These are phyloP conservation scores for Fusarium xylarioides DNA, from an alignment of 2,329 filamentous ascomycete species.

Conservation along the genomic window DNA sequence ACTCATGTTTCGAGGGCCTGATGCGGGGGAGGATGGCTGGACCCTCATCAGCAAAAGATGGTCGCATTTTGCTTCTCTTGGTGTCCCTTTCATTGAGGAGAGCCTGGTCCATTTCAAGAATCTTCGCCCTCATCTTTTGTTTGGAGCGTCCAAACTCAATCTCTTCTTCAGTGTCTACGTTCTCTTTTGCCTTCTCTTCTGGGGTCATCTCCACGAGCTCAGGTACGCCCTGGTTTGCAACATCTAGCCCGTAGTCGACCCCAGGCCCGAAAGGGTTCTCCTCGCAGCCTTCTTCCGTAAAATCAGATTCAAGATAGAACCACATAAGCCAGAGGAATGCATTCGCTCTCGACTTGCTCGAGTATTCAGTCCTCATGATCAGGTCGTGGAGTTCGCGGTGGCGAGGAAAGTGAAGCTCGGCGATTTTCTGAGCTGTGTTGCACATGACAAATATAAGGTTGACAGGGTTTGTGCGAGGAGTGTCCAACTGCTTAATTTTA, in stretches of 20 bases:
- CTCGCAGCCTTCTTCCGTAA: constrained; percentile 84
- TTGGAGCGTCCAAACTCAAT: constrained; percentile 76
- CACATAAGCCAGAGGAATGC: constrained; percentile 99
- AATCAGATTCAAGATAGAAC: constrained; percentile 98
- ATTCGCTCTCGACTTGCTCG: constrained; percentile 81
- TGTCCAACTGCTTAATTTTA: constrained; percentile 73
- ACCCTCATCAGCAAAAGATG: constrained; percentile 59
- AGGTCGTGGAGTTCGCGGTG: constrained; percentile 94
- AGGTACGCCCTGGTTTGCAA: constrained; percentile 76
- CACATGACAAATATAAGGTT: constrained; percentile 97
- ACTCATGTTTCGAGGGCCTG: constrained; percentile 68
- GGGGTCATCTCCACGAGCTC: constrained; percentile 70
- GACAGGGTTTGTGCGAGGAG: constrained; percentile 90
- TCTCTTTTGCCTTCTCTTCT: constrained; percentile 74
- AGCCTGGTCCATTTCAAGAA: constrained; percentile 78
- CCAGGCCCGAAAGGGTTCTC: constrained; percentile 89
- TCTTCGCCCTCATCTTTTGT: constrained; percentile 77
- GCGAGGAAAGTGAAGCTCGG: constrained; percentile 88
- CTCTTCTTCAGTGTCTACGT: constrained; percentile 77
- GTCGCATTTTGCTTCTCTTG: constrained; percentile 61
- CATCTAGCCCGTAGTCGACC: constrained; percentile 70
- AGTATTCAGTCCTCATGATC: constrained; percentile 87
- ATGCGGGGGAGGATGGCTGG: constrained; percentile 70
- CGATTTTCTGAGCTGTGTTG: constrained; percentile 88
- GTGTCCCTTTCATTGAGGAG: constrained; percentile 70